Evolutionary conservation across 768 basidiomycete genomes (phyloP), one percentile per base, ranked within the genome.

Genomic region (Kwoniella mangroviensis): DNA sequence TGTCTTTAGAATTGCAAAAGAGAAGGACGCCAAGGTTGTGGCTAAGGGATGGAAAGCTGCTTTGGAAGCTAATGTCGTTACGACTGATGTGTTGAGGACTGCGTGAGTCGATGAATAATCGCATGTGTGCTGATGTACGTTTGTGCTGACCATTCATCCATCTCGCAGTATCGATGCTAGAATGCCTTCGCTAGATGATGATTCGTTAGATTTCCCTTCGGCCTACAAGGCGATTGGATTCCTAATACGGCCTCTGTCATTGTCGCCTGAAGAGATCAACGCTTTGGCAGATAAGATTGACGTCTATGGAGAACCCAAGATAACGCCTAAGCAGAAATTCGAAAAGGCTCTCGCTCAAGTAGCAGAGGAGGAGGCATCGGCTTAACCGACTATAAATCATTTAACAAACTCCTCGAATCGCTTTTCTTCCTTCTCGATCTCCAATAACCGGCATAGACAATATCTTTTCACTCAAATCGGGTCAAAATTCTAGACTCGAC

Each of bases 131-230:
- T 7, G 9, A 7, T 7, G 1, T 34, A 7, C 34, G 1, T 0
- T 34, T 34, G 6, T 59, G 52, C 72, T 76, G 67, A 78, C 56
- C 65, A 43, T n/a, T 45, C 54, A 34, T 1, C 42, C 41, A 15
- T 45, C 17, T 19, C 45, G 22, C 67, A 75, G 75, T 60, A 28
- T 81, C 52, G 75, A 74, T 26, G 51, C 22, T 11, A 71, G 75
- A 54, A 73, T 75, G 72, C 42, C 62, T 83, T 84, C 90, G 65
- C 86, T 98, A 76, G 93, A 94, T 76, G 94, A 98, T 79, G 88
- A 94, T 68, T 90, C 90, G 40, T 90, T 94, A 75, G 94, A 98
- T 81, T 91, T 91, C 56, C 95, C 96, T 10, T 90, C 90, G 78
- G 96, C 94, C 0, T 90, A 90, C 85, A 82, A 86, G 53, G 88